A percentile compares a stretch with the other conserved stretches of the same genome.
phyloP scores from a whole-genome alignment of 768 basidiomycete genomes.

The Boletus huronensis region DNA sequence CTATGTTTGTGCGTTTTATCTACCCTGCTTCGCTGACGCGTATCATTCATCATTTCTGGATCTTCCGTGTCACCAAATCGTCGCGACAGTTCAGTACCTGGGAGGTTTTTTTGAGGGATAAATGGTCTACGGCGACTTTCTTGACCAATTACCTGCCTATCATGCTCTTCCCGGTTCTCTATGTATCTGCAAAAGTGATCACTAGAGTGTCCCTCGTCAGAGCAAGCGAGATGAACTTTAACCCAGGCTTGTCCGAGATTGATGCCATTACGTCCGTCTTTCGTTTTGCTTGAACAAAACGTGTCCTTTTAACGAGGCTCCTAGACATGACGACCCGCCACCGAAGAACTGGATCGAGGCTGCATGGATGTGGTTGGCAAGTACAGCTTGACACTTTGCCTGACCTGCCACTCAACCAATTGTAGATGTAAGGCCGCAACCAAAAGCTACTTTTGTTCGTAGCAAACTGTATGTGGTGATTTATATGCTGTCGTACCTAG shows the following conservation, averaged over 20 bases:
- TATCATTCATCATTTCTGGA: background rate
- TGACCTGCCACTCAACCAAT: background rate
- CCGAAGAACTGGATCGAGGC: conserved; percentile 20
- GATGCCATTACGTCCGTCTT: conserved; percentile 18
- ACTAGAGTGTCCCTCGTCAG: conserved; percentile 10
- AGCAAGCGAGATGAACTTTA: conserved; percentile 21
- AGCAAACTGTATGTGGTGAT: background rate
- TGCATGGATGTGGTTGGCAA: conserved; percentile 20
- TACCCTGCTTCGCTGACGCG: background rate
- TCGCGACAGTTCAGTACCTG: conserved; percentile 33
- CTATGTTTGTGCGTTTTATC: conserved; percentile 33
- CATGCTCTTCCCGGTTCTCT: conserved; percentile 44
- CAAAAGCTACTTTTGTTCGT: background rate
- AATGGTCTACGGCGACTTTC: conserved; percentile 36
- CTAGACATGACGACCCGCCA: conserved; percentile 17
- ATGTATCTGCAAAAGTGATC: conserved; percentile 27
- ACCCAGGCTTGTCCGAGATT: conserved; percentile 10
- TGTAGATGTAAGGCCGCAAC: conserved; percentile 9
- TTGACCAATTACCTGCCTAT: conserved; percentile 39
- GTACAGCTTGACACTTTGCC: background rate
- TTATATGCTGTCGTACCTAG: background rate
- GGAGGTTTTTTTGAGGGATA: conserved; percentile 34
- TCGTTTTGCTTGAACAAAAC: background rate
- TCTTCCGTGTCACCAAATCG: background rate
- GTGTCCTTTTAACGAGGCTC: background rate